phyloP scores from a whole-genome alignment of 768 basidiomycete genomes.

The Suillus brevipes region DNA sequence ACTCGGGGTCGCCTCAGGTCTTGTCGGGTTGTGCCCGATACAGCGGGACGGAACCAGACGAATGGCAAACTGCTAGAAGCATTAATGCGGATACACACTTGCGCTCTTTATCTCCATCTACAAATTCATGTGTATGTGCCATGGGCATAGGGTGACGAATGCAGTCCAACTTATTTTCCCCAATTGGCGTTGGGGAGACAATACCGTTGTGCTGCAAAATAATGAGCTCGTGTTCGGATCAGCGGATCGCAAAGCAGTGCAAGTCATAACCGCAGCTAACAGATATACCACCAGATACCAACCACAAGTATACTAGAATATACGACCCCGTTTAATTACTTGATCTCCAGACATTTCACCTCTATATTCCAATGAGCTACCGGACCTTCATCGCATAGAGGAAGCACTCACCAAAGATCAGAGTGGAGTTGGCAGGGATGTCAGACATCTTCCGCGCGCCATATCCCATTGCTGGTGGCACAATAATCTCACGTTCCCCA shows the following conservation, averaged over 20 bases:
- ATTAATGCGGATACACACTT: not conserved
- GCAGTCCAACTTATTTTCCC: not conserved
- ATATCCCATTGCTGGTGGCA: conserved; percentile 72
- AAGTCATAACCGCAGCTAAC: not conserved
- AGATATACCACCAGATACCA: not conserved
- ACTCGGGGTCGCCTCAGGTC: not conserved
- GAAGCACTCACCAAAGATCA: conserved; percentile 68
- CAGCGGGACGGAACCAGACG: not conserved
- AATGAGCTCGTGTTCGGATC: not conserved
- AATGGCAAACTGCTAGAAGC: not conserved
- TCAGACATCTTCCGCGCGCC: conserved; percentile 58
- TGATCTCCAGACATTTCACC: conserved; percentile 71
- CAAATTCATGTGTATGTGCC: not conserved
- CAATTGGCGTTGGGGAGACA: not conserved
- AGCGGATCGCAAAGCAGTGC: not conserved
- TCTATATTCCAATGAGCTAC: conserved; percentile 40
- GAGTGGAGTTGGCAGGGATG: conserved; percentile 81
- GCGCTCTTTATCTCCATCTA: not conserved
- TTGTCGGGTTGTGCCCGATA: conserved; percentile 1
- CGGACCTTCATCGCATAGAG: not conserved
- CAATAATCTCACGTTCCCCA: conserved; percentile 79
- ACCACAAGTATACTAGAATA: not conserved
- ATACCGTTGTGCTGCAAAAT: not conserved
- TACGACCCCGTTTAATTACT: conserved; percentile 39
- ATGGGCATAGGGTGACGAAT: not conserved